Evolutionary conservation across 2,329 filamentous ascomycete species (phyloP).

Genomic region (Mariannaea sp.): DNA sequence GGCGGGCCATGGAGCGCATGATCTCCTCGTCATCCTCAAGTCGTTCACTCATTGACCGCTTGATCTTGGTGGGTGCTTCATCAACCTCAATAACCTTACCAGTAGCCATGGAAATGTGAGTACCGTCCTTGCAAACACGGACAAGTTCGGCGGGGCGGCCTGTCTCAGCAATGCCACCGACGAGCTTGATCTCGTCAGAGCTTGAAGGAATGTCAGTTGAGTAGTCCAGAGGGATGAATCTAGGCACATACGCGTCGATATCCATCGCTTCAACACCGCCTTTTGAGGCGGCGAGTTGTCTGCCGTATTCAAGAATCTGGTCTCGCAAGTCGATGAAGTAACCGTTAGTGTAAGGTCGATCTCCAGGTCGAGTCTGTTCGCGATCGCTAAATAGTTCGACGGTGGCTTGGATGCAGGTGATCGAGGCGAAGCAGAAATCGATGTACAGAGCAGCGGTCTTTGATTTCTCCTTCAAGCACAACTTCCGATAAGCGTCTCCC

Average conservation of each 20-base stretch:
- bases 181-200: conserved; percentile 74
- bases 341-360: conserved; percentile 91
- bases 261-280: conserved; percentile 64
- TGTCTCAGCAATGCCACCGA: conserved; percentile 80
- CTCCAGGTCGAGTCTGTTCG: conserved; percentile 82
- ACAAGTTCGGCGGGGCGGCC: conserved; percentile 85
- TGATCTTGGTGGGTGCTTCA: conserved; percentile 59
- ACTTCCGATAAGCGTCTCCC: conserved; percentile 71
- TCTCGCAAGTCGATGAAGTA: conserved; percentile 97
- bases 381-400: conserved; percentile 84
- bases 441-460: conserved; percentile 74
- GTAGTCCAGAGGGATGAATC: conserved; percentile 38
- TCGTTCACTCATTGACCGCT: conserved; percentile 70
- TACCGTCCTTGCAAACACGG: conserved; percentile 78
- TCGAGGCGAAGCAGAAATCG: conserved; percentile 87
- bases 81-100: conserved; percentile 65
- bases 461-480: conserved; percentile 77
- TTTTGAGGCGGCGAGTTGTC: conserved; percentile 77
- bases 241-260: conserved; percentile 58
- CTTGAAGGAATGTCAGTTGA: conserved; percentile 41
- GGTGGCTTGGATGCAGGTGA: conserved; percentile 87
- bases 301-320: conserved; percentile 88
- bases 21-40: conserved; percentile 81
- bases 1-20: conserved; percentile 90
- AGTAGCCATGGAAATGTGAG: conserved; percentile 77